Evolutionary conservation across 768 basidiomycete species (phyloP).

Genomic region (Exidia glandulosa): DNA sequence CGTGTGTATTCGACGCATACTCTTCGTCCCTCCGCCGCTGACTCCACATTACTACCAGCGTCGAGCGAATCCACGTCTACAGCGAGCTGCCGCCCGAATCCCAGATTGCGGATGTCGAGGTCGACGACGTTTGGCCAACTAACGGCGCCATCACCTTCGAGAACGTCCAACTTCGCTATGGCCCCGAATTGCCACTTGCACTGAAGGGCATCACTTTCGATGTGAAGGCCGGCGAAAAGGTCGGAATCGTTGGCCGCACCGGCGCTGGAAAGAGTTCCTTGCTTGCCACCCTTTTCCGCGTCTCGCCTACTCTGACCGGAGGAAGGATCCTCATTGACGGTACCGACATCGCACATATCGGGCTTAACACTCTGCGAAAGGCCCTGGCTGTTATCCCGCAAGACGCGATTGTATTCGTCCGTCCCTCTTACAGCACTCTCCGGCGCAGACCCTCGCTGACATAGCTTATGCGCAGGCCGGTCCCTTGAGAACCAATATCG

Average conservation of each 20-base stretch:
- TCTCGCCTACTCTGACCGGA: constrained; percentile 45
- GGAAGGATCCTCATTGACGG: constrained; percentile 54
- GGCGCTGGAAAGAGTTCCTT: constrained; percentile 43
- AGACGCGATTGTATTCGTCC: constrained; percentile 42
- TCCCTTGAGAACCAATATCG: neutral
- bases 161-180: constrained; percentile 45
- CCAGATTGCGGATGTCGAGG: constrained; percentile 26
- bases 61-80: constrained; percentile 62
- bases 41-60: constrained; percentile 16
- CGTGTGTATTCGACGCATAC: neutral
- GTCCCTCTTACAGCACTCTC: constrained; percentile 8
- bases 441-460: constrained; percentile 8
- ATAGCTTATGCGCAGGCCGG: neutral
- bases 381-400: constrained; percentile 61
- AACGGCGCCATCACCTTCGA: constrained; percentile 44
- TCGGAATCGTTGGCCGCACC: constrained; percentile 39
- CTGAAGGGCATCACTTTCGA: constrained; percentile 48
- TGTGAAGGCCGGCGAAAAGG: constrained; percentile 51
- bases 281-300: constrained; percentile 42
- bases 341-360: constrained; percentile 38
- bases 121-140: constrained; percentile 45
- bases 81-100: constrained; percentile 50
- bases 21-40: neutral
- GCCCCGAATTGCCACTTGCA: constrained; percentile 54
- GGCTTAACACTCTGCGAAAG: constrained; percentile 40